These are phyloP conservation scores for Meripilus lineatus DNA, from an alignment of 1,284 basidiomycete species.

Conservation along the genomic window DNA sequence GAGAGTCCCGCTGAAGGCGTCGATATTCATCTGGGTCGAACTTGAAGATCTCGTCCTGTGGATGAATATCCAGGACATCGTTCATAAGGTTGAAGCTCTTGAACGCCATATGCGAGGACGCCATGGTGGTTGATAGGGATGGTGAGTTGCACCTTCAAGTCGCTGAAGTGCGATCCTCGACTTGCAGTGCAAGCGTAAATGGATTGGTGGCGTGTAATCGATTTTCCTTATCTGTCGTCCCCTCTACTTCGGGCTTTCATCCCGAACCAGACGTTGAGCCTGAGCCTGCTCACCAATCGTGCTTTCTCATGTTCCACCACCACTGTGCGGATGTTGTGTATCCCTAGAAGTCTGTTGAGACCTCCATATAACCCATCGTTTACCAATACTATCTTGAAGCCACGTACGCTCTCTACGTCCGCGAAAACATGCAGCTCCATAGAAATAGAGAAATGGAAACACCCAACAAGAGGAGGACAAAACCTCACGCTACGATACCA, in stretches of 20 bases:
- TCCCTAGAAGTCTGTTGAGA: slow-evolving; percentile 1
- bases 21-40: slow-evolving; percentile 76
- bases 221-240: neutral
- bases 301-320: too few species aligned
- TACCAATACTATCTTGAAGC: too few species aligned
- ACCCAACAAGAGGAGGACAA: slow-evolving; percentile 33
- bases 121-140: slow-evolving; percentile 16
- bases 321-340: slow-evolving; percentile 1
- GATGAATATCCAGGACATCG: slow-evolving; percentile 63
- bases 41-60: slow-evolving; percentile 77
- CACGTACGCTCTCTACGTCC: too few species aligned
- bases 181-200: too few species aligned
- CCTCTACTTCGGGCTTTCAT: neutral
- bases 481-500: slow-evolving; percentile 49
- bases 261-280: neutral
- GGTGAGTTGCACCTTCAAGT: slow-evolving; percentile 1
- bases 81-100: slow-evolving; percentile 86
- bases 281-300: too few species aligned
- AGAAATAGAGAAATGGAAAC: slow-evolving; percentile 8
- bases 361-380: too few species aligned
- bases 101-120: slow-evolving; percentile 49
- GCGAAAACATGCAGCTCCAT: neutral
- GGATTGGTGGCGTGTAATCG: too few species aligned
- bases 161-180: too few species aligned
- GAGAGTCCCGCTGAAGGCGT: slow-evolving; percentile 64